A percentile compares a stretch with the other conserved stretches of the same genome.
Evolutionary conservation across 306 rosid species (phyloP).

Genomic region (Dalbergia cochinchinensis): DNA sequence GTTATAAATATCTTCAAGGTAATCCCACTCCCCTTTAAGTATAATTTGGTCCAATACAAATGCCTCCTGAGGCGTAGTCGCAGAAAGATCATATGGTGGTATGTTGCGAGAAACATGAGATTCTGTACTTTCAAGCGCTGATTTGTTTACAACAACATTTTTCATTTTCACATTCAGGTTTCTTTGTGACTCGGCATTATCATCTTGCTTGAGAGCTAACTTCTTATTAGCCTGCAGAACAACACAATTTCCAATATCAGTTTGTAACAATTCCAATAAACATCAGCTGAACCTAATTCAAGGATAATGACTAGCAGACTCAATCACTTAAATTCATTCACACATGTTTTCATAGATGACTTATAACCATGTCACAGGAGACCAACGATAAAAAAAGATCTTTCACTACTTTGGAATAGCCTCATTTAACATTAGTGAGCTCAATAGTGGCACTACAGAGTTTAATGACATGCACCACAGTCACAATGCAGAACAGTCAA

Average conservation of each 20-base stretch:
- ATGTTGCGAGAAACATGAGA: constrained; percentile 62
- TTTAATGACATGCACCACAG: not conserved
- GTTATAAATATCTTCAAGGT: constrained; percentile 70
- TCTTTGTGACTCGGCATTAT: constrained; percentile 59
- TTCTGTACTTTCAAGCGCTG: constrained; percentile 63
- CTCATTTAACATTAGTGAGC: not conserved
- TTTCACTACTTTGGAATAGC: not conserved
- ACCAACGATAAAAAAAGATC: not conserved
- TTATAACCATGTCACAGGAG: not conserved
- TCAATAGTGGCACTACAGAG: not conserved
- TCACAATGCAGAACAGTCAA: not conserved
- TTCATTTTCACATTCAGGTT: constrained; percentile 67
- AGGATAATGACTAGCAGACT: constrained; percentile 8
- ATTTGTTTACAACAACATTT: constrained; percentile 58
- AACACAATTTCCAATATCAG: constrained; percentile 24
- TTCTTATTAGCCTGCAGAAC: constrained; percentile 63
- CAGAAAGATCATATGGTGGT: constrained; percentile 77
- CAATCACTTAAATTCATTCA: constrained; percentile 13
- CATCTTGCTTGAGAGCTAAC: constrained; percentile 56
- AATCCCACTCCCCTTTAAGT: constrained; percentile 72
- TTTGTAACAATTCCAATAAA: constrained; percentile 34
- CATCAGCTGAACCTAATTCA: constrained; percentile 20
- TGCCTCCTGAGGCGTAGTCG: constrained; percentile 77
- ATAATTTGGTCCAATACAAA: constrained; percentile 83
- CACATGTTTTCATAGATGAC: not conserved